Evolutionary conservation across 306 rosid genomes (phyloP).

Genomic region (Vigna radiata): DNA sequence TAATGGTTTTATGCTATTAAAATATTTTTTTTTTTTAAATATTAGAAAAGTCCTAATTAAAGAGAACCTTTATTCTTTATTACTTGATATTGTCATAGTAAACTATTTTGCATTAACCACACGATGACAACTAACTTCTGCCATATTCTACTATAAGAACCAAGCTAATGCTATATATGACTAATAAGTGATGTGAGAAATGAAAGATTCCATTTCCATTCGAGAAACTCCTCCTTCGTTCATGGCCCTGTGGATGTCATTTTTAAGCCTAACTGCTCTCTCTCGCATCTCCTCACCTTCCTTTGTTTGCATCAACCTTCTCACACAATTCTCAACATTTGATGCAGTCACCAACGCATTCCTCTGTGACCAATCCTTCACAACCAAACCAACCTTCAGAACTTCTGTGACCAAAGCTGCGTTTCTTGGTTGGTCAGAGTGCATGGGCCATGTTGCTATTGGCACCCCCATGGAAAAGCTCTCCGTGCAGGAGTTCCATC

Average conservation of each 20-base stretch:
- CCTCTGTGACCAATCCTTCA: background rate
- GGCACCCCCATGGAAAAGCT: background rate
- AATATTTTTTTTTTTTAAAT: too few species aligned
- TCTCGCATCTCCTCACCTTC: background rate
- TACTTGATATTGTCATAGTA: too few species aligned
- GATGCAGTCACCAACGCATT: background rate
- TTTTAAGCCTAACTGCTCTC: background rate
- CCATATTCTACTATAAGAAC: too few species aligned
- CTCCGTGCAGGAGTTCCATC: background rate
- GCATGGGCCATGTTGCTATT: background rate
- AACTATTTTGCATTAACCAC: too few species aligned
- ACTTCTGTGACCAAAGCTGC: background rate
- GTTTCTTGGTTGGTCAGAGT: background rate
- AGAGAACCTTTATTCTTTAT: too few species aligned
- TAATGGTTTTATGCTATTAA: too few species aligned
- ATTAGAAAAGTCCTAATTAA: too few species aligned
- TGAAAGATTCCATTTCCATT: background rate
- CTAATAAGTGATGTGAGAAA: background rate
- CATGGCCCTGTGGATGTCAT: background rate
- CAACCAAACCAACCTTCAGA: background rate
- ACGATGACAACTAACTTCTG: too few species aligned
- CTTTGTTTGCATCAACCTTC: conserved; percentile 1
- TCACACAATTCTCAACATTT: background rate
- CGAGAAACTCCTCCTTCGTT: background rate
- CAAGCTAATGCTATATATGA: too few species aligned